A percentile compares a stretch with the other conserved stretches of the same genome.
Conservation (phyloP, 1,284 basidiomycete species). For the Psilocybe mexicana region DNA sequence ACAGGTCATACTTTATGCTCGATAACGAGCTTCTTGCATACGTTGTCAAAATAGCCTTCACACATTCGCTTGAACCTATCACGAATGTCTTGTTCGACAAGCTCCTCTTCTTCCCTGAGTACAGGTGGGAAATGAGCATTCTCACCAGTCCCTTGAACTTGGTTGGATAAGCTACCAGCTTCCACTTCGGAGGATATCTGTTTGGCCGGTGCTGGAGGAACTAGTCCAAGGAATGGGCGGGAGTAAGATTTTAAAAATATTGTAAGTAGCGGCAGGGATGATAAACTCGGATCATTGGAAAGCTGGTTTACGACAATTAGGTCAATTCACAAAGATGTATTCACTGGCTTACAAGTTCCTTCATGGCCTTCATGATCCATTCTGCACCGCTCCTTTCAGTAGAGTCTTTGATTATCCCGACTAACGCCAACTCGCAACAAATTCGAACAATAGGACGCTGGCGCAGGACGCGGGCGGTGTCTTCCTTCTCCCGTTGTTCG, state of each 20-base stretch:
- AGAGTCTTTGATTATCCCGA: constrained; percentile 77
- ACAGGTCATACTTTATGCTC: constrained; percentile 77
- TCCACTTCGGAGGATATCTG: constrained; percentile 57
- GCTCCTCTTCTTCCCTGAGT: constrained; percentile 60
- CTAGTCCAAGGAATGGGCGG: constrained; percentile 77
- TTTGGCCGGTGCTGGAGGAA: constrained; percentile 51
- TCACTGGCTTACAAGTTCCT: constrained; percentile 68
- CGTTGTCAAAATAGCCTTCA: constrained; percentile 89
- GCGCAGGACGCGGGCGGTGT: constrained; percentile 74
- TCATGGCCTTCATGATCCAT: constrained; percentile 82
- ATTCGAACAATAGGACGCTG: constrained; percentile 88
- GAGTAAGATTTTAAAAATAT: constrained; percentile 86
- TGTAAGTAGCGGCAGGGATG: constrained; percentile 81
- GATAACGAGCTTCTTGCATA: constrained; percentile 87
- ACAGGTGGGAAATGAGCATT: constrained; percentile 44
- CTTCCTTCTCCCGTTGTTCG: constrained; percentile 95
- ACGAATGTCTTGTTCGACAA: constrained; percentile 82
- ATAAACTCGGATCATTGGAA: constrained; percentile 83
- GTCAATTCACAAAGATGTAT: constrained; percentile 6
- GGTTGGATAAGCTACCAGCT: constrained; percentile 50
- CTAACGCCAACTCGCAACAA: constrained; percentile 86
- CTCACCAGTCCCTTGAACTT: constrained; percentile 37
- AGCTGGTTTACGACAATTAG: constrained; percentile 49
- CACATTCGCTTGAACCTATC: constrained; percentile 92
- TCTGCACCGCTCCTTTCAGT: constrained; percentile 74